Percentiles rank a stretch among this genome's conserved stretches.
These are phyloP conservation scores for Fraxinus pennsylvanica DNA, from an alignment of 257 asterid species.

Conservation along the genomic window DNA sequence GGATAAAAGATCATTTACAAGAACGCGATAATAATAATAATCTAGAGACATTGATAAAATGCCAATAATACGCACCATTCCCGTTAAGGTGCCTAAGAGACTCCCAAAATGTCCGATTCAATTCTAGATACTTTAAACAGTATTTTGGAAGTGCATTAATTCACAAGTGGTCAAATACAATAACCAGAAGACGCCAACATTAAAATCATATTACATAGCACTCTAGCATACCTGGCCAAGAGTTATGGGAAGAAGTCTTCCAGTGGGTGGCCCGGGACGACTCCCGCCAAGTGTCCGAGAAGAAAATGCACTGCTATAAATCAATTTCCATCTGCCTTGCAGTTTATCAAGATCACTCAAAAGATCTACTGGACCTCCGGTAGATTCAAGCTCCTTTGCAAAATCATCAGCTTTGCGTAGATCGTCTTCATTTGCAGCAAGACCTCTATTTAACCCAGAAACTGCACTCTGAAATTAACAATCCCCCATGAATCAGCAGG, in stretches of 20 bases:
- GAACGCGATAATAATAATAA: neutral
- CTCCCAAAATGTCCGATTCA: neutral
- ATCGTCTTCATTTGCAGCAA: constrained; percentile 84
- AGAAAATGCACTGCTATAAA: constrained; percentile 94
- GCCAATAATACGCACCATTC: neutral
- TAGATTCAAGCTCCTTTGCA: constrained; percentile 78
- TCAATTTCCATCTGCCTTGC: constrained; percentile 89
- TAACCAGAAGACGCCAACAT: neutral
- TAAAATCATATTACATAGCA: neutral
- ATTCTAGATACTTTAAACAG: neutral
- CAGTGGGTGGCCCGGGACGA: constrained; percentile 97
- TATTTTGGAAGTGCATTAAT: no score
- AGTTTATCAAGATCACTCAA: constrained; percentile 60
- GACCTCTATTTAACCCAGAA: constrained; percentile 95
- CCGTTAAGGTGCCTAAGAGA: neutral
- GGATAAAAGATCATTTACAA: no score
- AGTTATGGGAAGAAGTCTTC: constrained; percentile 90
- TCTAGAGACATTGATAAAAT: neutral
- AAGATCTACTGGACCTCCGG: constrained; percentile 68
- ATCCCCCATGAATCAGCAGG: constrained; percentile 9
- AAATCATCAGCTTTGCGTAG: constrained; percentile 68
- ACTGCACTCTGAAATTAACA: constrained; percentile 62
- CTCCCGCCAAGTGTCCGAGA: constrained; percentile 93
- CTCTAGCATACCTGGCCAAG: constrained; percentile 70
- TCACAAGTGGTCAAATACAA: neutral